phyloP scores from a whole-genome alignment of 768 basidiomycete genomes.

The Clathrus columnatus region DNA sequence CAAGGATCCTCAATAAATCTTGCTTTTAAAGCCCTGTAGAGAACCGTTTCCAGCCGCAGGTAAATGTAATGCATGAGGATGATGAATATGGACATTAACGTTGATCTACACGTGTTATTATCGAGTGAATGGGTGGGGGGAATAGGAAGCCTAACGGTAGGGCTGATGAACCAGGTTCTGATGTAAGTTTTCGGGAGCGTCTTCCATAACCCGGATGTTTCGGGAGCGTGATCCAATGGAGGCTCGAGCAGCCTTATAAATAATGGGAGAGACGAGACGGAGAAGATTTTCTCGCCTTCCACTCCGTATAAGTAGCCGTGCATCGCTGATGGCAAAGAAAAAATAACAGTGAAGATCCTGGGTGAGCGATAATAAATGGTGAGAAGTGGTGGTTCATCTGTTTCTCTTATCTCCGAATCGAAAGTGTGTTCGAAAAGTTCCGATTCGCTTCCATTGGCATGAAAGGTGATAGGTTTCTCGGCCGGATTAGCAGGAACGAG shows the following conservation, averaged over 20 bases:
- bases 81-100: constrained; percentile 9
- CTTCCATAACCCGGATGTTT: not conserved
- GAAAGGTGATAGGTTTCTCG: not conserved
- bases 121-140: constrained; percentile 23
- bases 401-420: not conserved
- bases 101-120: constrained; percentile 12
- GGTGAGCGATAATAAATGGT: constrained; percentile 37
- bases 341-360: constrained; percentile 39
- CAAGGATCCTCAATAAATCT: constrained; percentile 51
- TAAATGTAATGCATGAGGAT: constrained; percentile 23
- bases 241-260: constrained; percentile 29
- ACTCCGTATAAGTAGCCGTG: constrained; percentile 34
- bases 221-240: not conserved
- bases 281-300: constrained; percentile 25
- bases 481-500: constrained; percentile 31
- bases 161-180: constrained; percentile 13
- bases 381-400: constrained; percentile 14
- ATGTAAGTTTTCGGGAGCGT: not conserved
- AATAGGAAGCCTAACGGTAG: constrained; percentile 12
- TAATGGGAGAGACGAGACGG: constrained; percentile 24
- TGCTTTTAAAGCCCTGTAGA: constrained; percentile 33
- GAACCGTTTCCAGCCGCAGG: constrained; percentile 29
- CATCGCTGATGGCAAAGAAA: constrained; percentile 34
- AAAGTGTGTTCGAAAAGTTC: not conserved
- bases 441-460: not conserved